Evolutionary conservation across 768 basidiomycete genomes (phyloP).

Genomic region (Leccinum broughii): DNA sequence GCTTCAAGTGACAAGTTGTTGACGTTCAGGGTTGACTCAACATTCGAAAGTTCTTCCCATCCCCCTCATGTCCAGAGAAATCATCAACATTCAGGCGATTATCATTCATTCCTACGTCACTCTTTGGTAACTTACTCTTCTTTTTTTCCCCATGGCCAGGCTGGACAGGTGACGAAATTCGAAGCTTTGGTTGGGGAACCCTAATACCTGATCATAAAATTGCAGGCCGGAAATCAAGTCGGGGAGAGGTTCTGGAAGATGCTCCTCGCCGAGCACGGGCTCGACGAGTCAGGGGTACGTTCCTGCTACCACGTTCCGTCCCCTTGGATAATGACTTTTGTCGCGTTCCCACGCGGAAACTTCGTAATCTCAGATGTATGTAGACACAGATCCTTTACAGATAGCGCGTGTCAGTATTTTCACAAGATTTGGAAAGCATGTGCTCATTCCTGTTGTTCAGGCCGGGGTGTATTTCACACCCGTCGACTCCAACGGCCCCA

Average conservation of each 20-base stretch:
- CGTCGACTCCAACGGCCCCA: slow-evolving; percentile 47
- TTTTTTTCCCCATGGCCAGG: slow-evolving; percentile 39
- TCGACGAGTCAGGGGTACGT: slow-evolving; percentile 66
- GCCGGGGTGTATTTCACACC: slow-evolving; percentile 83
- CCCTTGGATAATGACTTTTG: slow-evolving; percentile 17
- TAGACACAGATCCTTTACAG: slow-evolving; percentile 72
- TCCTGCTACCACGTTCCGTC: slow-evolving; percentile 9
- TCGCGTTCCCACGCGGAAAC: slow-evolving; percentile 11
- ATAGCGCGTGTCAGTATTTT: slow-evolving; percentile 60
- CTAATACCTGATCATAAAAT: slow-evolving; percentile 23
- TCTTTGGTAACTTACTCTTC: slow-evolving; percentile 8
- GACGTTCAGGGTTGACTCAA: slow-evolving; percentile 6
- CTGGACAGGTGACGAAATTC: slow-evolving; percentile 57
- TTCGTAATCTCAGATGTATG: slow-evolving; percentile 51
- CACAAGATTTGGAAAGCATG: background rate
- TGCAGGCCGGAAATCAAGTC: slow-evolving; percentile 71
- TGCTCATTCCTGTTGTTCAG: slow-evolving; percentile 36
- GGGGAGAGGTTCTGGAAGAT: slow-evolving; percentile 90
- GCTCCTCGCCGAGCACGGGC: slow-evolving; percentile 84
- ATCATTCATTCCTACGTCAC: background rate
- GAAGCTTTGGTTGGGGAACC: slow-evolving; percentile 3
- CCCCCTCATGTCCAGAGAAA: slow-evolving; percentile 62
- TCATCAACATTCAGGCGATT: slow-evolving; percentile 75
- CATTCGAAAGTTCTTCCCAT: slow-evolving; percentile 16
- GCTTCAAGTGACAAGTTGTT: slow-evolving; percentile 3